Conservation (phyloP, 2,329 filamentous ascomycete species). For the Cryphonectria carpinicola region DNA sequence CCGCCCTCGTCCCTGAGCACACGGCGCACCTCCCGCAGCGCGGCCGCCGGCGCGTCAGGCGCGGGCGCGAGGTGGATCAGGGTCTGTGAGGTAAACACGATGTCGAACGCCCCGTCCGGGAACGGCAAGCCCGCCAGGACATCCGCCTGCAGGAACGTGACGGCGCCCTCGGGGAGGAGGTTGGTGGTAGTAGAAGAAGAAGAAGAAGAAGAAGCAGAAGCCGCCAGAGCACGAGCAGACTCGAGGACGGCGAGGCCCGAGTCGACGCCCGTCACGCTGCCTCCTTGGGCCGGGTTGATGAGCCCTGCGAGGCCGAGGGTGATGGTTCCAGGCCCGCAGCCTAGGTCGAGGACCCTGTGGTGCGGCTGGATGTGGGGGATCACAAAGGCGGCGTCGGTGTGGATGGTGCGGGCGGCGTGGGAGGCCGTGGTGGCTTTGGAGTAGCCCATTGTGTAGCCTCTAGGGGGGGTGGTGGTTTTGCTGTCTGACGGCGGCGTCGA, state of each 20-base stretch:
- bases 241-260: slow-evolving; percentile 10
- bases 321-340: slow-evolving; percentile 26
- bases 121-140: slow-evolving; percentile 38
- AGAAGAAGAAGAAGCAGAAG: too few species aligned
- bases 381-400: slow-evolving; percentile 21
- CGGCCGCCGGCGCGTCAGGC: slow-evolving; percentile 29
- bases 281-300: not conserved
- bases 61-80: slow-evolving; percentile 34
- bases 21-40: slow-evolving; percentile 38
- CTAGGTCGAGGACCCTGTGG: slow-evolving; percentile 20
- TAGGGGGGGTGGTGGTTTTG: not conserved
- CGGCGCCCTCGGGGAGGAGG: not conserved
- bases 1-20: slow-evolving; percentile 38
- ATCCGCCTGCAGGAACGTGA: slow-evolving; percentile 19
- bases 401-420: slow-evolving; percentile 24
- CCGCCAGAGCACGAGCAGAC: slow-evolving; percentile 2
- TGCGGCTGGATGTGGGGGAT: slow-evolving; percentile 19
- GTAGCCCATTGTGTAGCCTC: slow-evolving; percentile 21
- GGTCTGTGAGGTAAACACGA: slow-evolving; percentile 38
- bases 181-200: too few species aligned
- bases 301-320: slow-evolving; percentile 19
- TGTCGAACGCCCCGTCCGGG: slow-evolving; percentile 36
- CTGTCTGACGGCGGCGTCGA: not conserved
- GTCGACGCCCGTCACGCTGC: slow-evolving; percentile 22
- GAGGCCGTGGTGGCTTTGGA: slow-evolving; percentile 15